Conservation (phyloP, 441 rosid genomes). For the Populus hybrid region DNA sequence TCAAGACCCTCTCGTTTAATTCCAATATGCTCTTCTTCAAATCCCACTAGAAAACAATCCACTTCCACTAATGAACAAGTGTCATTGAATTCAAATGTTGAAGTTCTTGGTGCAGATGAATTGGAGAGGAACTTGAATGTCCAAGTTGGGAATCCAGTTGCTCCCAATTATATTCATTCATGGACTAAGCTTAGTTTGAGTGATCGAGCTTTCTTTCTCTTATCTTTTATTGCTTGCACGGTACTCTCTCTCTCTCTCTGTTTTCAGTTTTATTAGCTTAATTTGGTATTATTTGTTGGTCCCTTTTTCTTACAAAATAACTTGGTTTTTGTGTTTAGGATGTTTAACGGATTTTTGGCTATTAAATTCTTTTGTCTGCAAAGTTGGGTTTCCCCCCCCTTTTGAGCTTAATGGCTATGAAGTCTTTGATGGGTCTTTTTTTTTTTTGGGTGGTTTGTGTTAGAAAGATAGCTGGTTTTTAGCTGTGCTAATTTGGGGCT, state of each 20-base stretch:
- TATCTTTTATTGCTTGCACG: slow-evolving; percentile 77
- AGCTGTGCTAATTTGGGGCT: background rate
- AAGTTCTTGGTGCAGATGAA: background rate
- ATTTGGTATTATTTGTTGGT: background rate
- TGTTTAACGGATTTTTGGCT: no score
- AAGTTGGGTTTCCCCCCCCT: background rate
- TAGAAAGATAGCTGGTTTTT: background rate
- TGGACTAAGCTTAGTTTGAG: slow-evolving; percentile 40
- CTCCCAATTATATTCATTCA: slow-evolving; percentile 36
- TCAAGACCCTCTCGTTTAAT: slow-evolving; percentile 20
- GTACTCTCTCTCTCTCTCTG: slow-evolving; percentile 26
- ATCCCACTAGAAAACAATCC: slow-evolving; percentile 20
- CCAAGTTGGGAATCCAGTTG: slow-evolving; percentile 43
- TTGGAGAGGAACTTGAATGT: slow-evolving; percentile 35
- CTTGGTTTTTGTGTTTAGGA: background rate
- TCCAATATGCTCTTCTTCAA: slow-evolving; percentile 33
- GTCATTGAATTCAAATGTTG: background rate
- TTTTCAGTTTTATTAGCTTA: background rate
- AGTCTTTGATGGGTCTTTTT: no score
- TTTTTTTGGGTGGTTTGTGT: background rate
- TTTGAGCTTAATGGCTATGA: background rate
- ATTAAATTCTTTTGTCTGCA: no score
- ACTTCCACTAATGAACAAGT: slow-evolving; percentile 5
- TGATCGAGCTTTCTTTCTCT: slow-evolving; percentile 71
- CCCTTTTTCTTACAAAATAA: background rate